Evolutionary conservation across 148 eudicot genomes (phyloP), one percentile per base, ranked within the genome.

Genomic region (Rhododendron kiyosumense): DNA sequence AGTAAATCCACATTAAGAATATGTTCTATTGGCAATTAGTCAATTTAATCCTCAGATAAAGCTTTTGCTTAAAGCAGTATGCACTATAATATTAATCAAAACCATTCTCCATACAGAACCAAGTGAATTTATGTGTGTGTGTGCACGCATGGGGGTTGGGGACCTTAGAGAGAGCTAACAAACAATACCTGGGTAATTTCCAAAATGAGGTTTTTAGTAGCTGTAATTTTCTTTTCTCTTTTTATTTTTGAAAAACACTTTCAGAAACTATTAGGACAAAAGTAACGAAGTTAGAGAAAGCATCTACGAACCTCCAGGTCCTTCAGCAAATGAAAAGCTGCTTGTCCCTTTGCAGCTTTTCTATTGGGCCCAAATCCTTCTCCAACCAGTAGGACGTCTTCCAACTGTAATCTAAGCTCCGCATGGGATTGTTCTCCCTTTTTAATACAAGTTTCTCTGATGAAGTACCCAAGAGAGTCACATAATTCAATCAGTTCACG

Each of bases 291-390:
- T 28, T 78, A 41, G 17, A n/a, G 54, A 36, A 65, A 86, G 82
- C 52, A 83, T 28, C 57, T 32, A 83, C 88, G 69, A 73, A 94
- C 96, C 94, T 97, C 92, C 43, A 97, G 92, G 74, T 89, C 83
- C 87, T 89, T 92, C 84, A 97, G 88, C 88, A 97, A 76, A 82
- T 88, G 89, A 85, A 87, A 86, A 86, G 98, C 95, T 15, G 99
- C 99, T 90, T 91, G 94, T 76, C 94, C 99, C 92, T 83, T 94
- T n/a, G 99, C 98, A 74, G 87, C 81, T 88, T 97, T 95, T 75
- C 86, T 89, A 43, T 81, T 93, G 79, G 84, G 91, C n/a, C 93
- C 98, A 74, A 87, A 67, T 36, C 99, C 99, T 83, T 93, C 89
- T 34, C 92, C 94, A 59, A 91, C 87, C 83, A 97, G 84, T 71